Conservation (phyloP, 257 asterid species). For the Haberlea rhodopensis region DNA sequence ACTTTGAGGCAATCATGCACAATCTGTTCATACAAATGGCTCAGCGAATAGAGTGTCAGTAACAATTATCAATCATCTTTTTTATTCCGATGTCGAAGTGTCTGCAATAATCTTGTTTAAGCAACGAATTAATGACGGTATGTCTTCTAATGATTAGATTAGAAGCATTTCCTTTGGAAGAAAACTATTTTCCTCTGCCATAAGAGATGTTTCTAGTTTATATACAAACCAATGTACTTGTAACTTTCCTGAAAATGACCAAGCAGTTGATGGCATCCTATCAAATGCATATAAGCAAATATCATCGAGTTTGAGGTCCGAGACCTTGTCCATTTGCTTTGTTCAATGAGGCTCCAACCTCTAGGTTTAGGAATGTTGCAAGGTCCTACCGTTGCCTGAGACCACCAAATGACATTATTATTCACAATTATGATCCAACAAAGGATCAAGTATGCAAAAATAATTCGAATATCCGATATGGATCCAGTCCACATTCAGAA, state of each 20-base stretch:
- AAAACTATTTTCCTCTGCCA: not conserved
- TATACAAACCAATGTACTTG: not conserved
- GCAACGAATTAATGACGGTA: not conserved
- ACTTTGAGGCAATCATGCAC: not conserved
- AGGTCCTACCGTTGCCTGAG: constrained; percentile 91
- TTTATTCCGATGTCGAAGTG: not conserved
- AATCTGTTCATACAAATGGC: not conserved
- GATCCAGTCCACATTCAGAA: not conserved
- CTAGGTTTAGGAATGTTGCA: constrained; percentile 92
- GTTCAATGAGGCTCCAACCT: constrained; percentile 92
- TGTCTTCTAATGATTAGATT: not conserved
- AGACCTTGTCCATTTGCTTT: constrained; percentile 95
- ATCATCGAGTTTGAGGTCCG: constrained; percentile 21
- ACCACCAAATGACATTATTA: constrained; percentile 28
- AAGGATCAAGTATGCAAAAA: constrained; percentile 11
- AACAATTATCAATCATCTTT: not conserved
- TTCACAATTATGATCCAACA: constrained; percentile 10
- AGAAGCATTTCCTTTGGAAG: not conserved
- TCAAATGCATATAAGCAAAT: constrained; percentile 16
- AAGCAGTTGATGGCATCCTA: not conserved
- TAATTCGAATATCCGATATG: too few relatives aligned
- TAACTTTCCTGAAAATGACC: not conserved
- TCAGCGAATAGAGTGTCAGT: not conserved
- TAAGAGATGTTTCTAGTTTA: not conserved
- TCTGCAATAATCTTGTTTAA: too few relatives aligned